A percentile compares a stretch with the other conserved stretches of the same genome.
These are phyloP conservation scores for Elaeis guineensis DNA, from an alignment of 176 grass and related monocot genomes.

Conservation along the genomic window DNA sequence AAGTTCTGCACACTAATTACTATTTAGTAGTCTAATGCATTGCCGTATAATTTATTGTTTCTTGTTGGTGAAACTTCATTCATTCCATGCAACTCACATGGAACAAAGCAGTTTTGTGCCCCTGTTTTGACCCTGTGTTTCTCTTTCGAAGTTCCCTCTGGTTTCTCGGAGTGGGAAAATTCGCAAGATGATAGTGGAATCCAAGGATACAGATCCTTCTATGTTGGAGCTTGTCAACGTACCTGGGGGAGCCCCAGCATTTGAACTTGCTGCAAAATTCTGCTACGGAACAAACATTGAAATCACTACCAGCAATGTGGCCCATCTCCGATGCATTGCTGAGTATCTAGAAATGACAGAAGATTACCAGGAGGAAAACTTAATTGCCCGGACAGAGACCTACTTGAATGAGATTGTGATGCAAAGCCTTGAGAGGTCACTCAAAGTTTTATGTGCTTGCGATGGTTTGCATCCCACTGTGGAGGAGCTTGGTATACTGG, in stretches of 20 bases:
- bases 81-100: too few relatives aligned
- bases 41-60: too few relatives aligned
- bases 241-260: slow-evolving; percentile 1
- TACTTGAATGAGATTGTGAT: background rate
- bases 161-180: slow-evolving; percentile 14
- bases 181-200: background rate
- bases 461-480: background rate
- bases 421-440: background rate
- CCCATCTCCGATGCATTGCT: slow-evolving; percentile 3
- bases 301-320: slow-evolving; percentile 1
- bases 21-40: too few relatives aligned
- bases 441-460: background rate
- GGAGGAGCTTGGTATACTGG: slow-evolving; percentile 2
- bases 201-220: slow-evolving; percentile 13
- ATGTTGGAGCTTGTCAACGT: slow-evolving; percentile 26
- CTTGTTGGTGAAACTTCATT: too few relatives aligned
- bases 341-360: slow-evolving; percentile 15
- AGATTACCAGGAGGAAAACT: slow-evolving; percentile 8
- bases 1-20: too few relatives aligned
- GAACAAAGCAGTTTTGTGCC: too few relatives aligned
- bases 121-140: background rate
- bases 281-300: slow-evolving; percentile 8
- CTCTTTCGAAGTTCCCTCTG: slow-evolving; percentile 9
- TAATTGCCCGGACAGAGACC: background rate
- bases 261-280: slow-evolving; percentile 19